A percentile compares a stretch with the other conserved stretches of the same genome.
These are phyloP conservation scores for Kuraishia capsulata DNA, from an alignment of 805 yeast genomes.

Conservation along the genomic window DNA sequence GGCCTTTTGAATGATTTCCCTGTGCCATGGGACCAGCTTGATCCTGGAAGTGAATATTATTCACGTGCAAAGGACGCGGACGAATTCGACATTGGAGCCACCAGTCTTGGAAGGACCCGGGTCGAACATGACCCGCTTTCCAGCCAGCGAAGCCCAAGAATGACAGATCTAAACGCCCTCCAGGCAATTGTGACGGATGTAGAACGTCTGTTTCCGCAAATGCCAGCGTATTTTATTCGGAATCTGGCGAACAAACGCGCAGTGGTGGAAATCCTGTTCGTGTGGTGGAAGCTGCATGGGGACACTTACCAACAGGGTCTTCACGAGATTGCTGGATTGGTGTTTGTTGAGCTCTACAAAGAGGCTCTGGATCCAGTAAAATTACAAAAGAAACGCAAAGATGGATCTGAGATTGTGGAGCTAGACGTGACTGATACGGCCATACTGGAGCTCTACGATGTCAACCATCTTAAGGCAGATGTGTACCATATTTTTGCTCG, in stretches of 20 bases:
- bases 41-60: conserved; percentile 14
- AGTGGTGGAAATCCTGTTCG: conserved; percentile 34
- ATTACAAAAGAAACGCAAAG: conserved; percentile 10
- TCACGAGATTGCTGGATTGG: conserved; percentile 43
- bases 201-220: conserved; percentile 40
- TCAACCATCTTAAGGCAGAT: conserved; percentile 29
- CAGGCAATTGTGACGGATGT: conserved; percentile 38
- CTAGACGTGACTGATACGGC: conserved; percentile 18
- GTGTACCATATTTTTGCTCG: conserved; percentile 32
- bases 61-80: conserved; percentile 2
- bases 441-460: conserved; percentile 30
- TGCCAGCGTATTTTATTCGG: conserved; percentile 19
- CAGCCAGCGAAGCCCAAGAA: background rate
- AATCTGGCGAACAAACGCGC: conserved; percentile 13
- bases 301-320: conserved; percentile 40
- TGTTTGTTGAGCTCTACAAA: conserved; percentile 28
- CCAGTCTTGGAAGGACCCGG: conserved; percentile 2
- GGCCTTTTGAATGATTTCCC: conserved; percentile 13
- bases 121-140: conserved; percentile 13
- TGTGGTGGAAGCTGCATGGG: conserved; percentile 39
- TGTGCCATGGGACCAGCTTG: conserved; percentile 25
- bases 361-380: conserved; percentile 21
- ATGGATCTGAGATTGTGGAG: conserved; percentile 7
- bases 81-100: conserved; percentile 14
- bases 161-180: conserved; percentile 30